Percentiles rank a stretch among this genome's conserved stretches.
Evolutionary conservation across 2,329 filamentous ascomycete species (phyloP).

Genomic region (Camptophora hylomeconis): DNA sequence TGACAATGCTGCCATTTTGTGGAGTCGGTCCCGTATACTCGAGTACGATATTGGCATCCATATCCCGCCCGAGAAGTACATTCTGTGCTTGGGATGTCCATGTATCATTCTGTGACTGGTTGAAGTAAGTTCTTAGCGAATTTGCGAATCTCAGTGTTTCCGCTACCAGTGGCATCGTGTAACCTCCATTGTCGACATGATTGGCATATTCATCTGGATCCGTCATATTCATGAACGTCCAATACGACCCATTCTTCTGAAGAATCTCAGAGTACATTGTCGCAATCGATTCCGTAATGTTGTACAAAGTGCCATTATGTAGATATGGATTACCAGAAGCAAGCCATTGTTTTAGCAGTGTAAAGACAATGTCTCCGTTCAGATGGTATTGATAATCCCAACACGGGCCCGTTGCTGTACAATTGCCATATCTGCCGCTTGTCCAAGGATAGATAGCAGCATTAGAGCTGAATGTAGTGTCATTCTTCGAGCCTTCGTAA

Average conservation of each 20-base stretch:
- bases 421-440: conserved; percentile 53
- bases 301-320: conserved; percentile 44
- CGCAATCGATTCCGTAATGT: conserved; percentile 52
- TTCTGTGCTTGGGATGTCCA: conserved; percentile 45
- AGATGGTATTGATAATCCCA: conserved; percentile 62
- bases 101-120: conserved; percentile 40
- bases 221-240: conserved; percentile 49
- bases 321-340: conserved; percentile 44
- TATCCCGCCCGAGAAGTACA: conserved; percentile 41
- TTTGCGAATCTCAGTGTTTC: conserved; percentile 45
- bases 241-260: conserved; percentile 43
- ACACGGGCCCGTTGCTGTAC: conserved; percentile 50
- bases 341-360: conserved; percentile 48
- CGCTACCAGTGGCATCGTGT: conserved; percentile 50
- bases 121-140: conserved; percentile 42
- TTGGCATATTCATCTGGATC: conserved; percentile 61
- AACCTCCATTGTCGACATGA: conserved; percentile 53
- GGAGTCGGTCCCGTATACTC: conserved; percentile 49
- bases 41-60: conserved; percentile 45
- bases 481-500: conserved; percentile 45
- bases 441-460: conserved; percentile 58
- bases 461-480: conserved; percentile 42
- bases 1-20: conserved; percentile 54
- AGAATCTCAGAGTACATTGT: conserved; percentile 49
- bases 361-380: conserved; percentile 55